Evolutionary conservation across 1,284 basidiomycete genomes (phyloP).

Genomic region (Laetiporus sulphureus): DNA sequence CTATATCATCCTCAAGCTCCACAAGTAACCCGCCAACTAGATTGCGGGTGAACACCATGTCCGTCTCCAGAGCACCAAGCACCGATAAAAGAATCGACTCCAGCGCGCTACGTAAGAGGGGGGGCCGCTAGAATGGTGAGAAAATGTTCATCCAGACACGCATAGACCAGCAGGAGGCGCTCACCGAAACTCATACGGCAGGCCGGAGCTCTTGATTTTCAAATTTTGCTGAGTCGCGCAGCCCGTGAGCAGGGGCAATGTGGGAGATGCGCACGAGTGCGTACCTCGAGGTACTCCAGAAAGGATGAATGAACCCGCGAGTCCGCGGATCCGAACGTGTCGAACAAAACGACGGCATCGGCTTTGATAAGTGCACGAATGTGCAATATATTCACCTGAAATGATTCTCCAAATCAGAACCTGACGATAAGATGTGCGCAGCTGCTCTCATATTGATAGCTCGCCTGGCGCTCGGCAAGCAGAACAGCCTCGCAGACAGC

Average conservation of each 20-base stretch:
- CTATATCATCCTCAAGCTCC: slow-evolving; percentile 90
- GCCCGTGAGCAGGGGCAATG: slow-evolving; percentile 6
- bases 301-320: slow-evolving; percentile 82
- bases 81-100: slow-evolving; percentile 89
- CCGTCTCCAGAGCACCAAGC: slow-evolving; percentile 84
- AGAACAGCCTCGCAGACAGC: too few relatives aligned
- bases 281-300: slow-evolving; percentile 81
- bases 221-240: slow-evolving; percentile 66
- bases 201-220: slow-evolving; percentile 54
- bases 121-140: slow-evolving; percentile 15
- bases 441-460: too few relatives aligned
- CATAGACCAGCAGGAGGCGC: slow-evolving; percentile 15
- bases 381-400: slow-evolving; percentile 86
- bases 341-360: slow-evolving; percentile 89
- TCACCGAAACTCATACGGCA: slow-evolving; percentile 89
- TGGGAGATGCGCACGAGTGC: slow-evolving; percentile 2
- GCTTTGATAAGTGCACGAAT: slow-evolving; percentile 93
- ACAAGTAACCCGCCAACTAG: slow-evolving; percentile 85
- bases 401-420: too few relatives aligned
- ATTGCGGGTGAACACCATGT: slow-evolving; percentile 86
- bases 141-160: slow-evolving; percentile 7
- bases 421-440: too few relatives aligned
- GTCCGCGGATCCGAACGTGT: slow-evolving; percentile 82
- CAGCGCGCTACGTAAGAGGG: slow-evolving; percentile 54
- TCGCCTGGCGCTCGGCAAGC: too few relatives aligned